Evolutionary conservation across 2,329 filamentous ascomycete genomes (phyloP), one percentile per base, ranked within the genome.

Genomic region (Podosphaera leucotricha): DNA sequence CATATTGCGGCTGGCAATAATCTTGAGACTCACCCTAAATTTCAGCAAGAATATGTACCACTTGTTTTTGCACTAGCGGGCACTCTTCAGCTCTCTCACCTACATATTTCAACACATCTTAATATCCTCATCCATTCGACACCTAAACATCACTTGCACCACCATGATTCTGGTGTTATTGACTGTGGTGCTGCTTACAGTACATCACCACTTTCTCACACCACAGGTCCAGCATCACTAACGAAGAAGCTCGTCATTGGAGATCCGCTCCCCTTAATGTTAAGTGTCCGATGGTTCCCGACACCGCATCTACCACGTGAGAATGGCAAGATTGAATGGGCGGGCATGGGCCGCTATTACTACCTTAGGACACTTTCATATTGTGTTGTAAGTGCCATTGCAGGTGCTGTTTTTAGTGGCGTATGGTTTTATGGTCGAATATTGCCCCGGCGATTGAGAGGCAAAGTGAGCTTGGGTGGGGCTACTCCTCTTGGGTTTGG

Each of bases 181-280:
- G 83, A 93, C 55, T 86, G 83, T 15, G 86, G 77, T 19, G 77
- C 83, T 2, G 87, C 86, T 5, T 95, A 98, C 62, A 82, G 75
- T 50, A 79, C 86, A 2, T 80, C 78, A 15, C 75, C 80, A 18
- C 66, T 81, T 30, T 71, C 72, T 49, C 69, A 75, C 52, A 54
- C 62, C 39, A 68, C 43, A 53, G 55, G 64, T 2, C 65, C 64
- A 50, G 62, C 64, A 39, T 64, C 60, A 42, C 66, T 55, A 42
- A 68, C 61, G 64, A 67, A 77, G 77, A 57, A 58, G 54, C 71
- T 94, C 41, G 73, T 94, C 26, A 92, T 94, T 50, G 86, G 87
- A 11, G 86, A 95, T 60, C 72, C 80, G 4, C 60, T 95, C 46
- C 78, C 81, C 0, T 65, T 95, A 52, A 70, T 67, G 38, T 81